These are phyloP conservation scores for Microcos paniculata DNA, from an alignment of 345 rosid species.

Conservation along the genomic window DNA sequence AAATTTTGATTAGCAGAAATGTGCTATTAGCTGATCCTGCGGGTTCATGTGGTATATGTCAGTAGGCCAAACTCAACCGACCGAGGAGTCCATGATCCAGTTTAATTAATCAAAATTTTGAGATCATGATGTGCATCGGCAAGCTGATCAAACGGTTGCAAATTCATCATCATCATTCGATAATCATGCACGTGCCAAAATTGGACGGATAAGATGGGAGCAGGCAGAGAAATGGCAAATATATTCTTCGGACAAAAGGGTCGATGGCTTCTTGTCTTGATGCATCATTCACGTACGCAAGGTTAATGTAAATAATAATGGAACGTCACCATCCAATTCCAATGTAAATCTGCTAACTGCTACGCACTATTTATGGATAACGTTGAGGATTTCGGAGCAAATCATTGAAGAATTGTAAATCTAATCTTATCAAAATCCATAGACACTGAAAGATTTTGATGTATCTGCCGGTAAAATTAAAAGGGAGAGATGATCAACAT, in stretches of 20 bases:
- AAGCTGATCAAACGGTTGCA: not conserved
- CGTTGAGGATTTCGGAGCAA: not conserved
- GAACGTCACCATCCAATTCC: not conserved
- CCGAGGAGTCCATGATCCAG: conserved; percentile 13
- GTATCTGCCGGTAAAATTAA: not conserved
- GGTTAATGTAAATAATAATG: not conserved
- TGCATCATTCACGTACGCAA: not conserved
- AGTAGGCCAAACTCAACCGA: conserved; percentile 18
- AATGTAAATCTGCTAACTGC: not conserved
- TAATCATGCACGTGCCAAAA: not conserved
- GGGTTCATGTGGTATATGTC: conserved; percentile 12
- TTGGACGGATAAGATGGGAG: conserved; percentile 3
- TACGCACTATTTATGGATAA: not conserved
- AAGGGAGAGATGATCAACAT: not conserved
- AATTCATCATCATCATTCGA: not conserved
- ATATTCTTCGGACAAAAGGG: not conserved
- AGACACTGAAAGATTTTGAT: not conserved
- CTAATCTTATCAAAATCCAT: not conserved
- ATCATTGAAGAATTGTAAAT: not conserved
- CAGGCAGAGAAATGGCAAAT: not conserved
- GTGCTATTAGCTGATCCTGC: conserved; percentile 8
- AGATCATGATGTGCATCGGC: not conserved
- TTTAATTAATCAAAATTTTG: conserved; percentile 7
- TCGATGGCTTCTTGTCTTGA: not conserved
- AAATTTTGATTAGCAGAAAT: conserved; percentile 3